Evolutionary conservation across 495 filamentous ascomycete species (phyloP).

Genomic region (Penicillium lagena): DNA sequence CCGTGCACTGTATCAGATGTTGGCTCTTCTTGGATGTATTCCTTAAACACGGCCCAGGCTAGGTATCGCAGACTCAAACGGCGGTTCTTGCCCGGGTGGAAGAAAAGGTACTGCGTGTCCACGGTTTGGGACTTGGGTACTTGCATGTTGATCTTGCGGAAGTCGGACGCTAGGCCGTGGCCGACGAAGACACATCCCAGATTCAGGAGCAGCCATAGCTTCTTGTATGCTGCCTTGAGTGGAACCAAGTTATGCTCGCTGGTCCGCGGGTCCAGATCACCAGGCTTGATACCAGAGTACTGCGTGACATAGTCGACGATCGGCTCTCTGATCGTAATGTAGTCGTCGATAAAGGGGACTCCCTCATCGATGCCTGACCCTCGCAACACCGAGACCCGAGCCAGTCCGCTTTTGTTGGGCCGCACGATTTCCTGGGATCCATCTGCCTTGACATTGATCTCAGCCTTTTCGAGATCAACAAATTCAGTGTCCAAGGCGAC

Average conservation of each 20-base stretch:
- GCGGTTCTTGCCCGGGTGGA: constrained; percentile 55
- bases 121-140: constrained; percentile 87
- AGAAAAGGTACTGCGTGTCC: constrained; percentile 87
- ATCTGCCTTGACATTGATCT: constrained; percentile 89
- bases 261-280: constrained; percentile 69
- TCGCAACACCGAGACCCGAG: constrained; percentile 80
- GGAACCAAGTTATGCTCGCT: constrained; percentile 76
- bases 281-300: constrained; percentile 81
- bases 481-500: constrained; percentile 95
- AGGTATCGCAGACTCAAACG: constrained; percentile 84
- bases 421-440: constrained; percentile 80
- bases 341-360: constrained; percentile 91
- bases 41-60: constrained; percentile 78
- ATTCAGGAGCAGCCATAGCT: constrained; percentile 94
- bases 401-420: constrained; percentile 77
- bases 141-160: constrained; percentile 95
- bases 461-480: constrained; percentile 80
- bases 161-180: constrained; percentile 87
- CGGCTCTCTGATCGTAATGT: constrained; percentile 81
- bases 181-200: constrained; percentile 91
- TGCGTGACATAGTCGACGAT: constrained; percentile 95
- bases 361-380: constrained; percentile 70
- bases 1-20: constrained; percentile 32
- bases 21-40: constrained; percentile 81
- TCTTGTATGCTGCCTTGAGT: constrained; percentile 92